A percentile compares a stretch with the other conserved stretches of the same genome.
Conservation (phyloP, 2,329 filamentous ascomycete species). For the Botryosphaeria dothidea region DNA sequence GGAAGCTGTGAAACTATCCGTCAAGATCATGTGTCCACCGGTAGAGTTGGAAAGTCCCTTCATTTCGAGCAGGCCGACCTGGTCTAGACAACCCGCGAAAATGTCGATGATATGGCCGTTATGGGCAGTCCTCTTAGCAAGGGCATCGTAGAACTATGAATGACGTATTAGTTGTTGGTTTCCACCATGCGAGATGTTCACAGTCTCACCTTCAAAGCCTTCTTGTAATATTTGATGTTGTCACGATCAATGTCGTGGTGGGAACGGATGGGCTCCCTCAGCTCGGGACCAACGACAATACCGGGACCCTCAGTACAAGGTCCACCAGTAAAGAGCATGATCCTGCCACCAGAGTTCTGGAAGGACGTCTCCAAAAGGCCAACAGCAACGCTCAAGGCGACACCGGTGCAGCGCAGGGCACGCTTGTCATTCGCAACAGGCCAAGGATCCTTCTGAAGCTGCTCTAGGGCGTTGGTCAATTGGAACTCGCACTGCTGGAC, state of each 20-base stretch:
- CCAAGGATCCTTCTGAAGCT: constrained; percentile 96
- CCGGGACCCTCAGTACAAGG: constrained; percentile 94
- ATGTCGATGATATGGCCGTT: constrained; percentile 98
- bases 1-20: constrained; percentile 96
- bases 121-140: constrained; percentile 91
- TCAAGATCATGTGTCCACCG: constrained; percentile 96
- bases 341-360: constrained; percentile 89
- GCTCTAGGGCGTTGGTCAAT: constrained; percentile 92
- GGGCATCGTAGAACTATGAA: constrained; percentile 81
- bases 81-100: constrained; percentile 94
- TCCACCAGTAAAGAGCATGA: constrained; percentile 97
- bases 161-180: constrained; percentile 20
- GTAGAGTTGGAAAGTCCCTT: constrained; percentile 95
- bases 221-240: constrained; percentile 99
- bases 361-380: constrained; percentile 92
- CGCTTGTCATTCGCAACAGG: constrained; percentile 92
- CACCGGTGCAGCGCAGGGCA: constrained; percentile 87
- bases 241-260: constrained; percentile 99
- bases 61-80: constrained; percentile 97
- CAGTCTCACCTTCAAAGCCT: constrained; percentile 78
- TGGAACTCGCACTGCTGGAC: constrained; percentile 97
- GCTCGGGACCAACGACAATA: constrained; percentile 92
- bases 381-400: constrained; percentile 93
- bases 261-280: constrained; percentile 94
- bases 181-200: too few relatives aligned